Evolutionary conservation across 169 alveolate genomes (phyloP).

Genomic region (Condylostoma magnum): DNA sequence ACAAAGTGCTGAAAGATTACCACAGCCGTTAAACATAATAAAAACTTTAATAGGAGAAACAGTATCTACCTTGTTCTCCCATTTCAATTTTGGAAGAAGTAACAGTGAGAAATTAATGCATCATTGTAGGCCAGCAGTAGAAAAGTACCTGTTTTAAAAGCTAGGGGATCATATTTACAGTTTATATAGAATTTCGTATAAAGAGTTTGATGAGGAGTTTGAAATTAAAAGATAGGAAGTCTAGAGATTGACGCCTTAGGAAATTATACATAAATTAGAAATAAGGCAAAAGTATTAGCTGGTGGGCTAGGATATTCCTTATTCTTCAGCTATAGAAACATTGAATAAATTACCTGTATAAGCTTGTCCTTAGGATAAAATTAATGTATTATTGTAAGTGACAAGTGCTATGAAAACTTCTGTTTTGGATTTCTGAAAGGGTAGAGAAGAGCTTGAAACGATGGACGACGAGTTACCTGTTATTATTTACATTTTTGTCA

Average conservation of each 20-base stretch:
- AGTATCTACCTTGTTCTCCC: conserved; percentile 42
- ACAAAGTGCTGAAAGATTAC: conserved; percentile 41
- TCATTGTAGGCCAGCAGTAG: conserved; percentile 57
- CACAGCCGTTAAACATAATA: conserved; percentile 46
- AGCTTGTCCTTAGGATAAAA: conserved; percentile 53
- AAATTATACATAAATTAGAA: conserved; percentile 33
- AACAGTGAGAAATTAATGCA: conserved; percentile 46
- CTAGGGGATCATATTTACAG: not conserved
- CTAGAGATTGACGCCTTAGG: conserved; percentile 14
- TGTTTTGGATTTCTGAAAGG: conserved; percentile 55
- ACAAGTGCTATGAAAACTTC: conserved; percentile 40
- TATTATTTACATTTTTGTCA: not conserved
- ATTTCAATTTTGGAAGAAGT: conserved; percentile 50
- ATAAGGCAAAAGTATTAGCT: conserved; percentile 43
- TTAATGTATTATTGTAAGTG: conserved; percentile 33
- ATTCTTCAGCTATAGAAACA: conserved; percentile 41
- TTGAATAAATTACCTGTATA: conserved; percentile 29
- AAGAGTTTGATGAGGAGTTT: conserved; percentile 16
- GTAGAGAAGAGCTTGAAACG: conserved; percentile 29
- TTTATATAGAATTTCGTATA: not conserved
- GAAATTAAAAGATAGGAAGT: conserved; percentile 21
- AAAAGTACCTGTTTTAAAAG: conserved; percentile 50
- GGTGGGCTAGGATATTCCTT: conserved; percentile 26
- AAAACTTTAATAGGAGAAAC: conserved; percentile 37
- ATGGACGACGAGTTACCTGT: conserved; percentile 11